Percentiles rank a stretch among this genome's conserved stretches.
phyloP scores from a whole-genome alignment of 2,329 filamentous ascomycete species.

The Neoscytalidium dimidiatum region DNA sequence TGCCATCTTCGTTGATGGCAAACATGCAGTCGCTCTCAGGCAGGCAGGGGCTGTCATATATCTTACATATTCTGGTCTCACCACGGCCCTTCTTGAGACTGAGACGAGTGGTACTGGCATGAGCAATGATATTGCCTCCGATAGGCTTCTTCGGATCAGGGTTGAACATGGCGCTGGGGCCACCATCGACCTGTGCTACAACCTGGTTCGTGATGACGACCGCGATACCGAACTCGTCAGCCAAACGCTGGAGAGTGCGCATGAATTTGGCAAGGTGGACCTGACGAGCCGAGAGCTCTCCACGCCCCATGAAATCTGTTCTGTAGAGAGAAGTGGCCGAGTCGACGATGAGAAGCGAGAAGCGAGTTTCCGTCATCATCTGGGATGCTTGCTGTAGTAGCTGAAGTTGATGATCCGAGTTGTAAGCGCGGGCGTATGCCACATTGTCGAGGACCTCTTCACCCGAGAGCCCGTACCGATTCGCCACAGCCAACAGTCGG shows the following conservation, averaged over 20 bases:
- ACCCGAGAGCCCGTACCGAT: constrained; percentile 89
- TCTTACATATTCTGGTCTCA: constrained; percentile 97
- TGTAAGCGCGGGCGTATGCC: constrained; percentile 96
- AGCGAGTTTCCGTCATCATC: constrained; percentile 99
- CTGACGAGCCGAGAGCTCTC: constrained; percentile 92
- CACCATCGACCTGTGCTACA: constrained; percentile 95
- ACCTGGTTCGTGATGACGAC: constrained; percentile 99
- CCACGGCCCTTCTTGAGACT: constrained; percentile 94
- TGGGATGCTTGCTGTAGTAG: constrained; percentile 90
- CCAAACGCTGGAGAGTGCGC: constrained; percentile 76
- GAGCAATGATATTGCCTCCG: constrained; percentile 97
- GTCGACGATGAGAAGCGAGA: constrained; percentile 93
- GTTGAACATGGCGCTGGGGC: constrained; percentile 97
- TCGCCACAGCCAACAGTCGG: constrained; percentile 85
- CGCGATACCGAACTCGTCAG: constrained; percentile 86
- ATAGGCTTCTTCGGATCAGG: constrained; percentile 99
- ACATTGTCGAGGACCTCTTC: constrained; percentile 99
- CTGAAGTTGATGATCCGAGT: constrained; percentile 96
- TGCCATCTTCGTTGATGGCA: constrained; percentile 95
- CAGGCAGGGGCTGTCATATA: constrained; percentile 96
- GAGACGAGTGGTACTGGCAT: constrained; percentile 91
- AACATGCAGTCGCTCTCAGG: constrained; percentile 97
- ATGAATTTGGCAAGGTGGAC: constrained; percentile 87
- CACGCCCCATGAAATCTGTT: constrained; percentile 95
- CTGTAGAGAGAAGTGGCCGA: constrained; percentile 94